Evolutionary conservation across 2,329 filamentous ascomycete genomes (phyloP).

Genomic region (Microsporum audouinii): DNA sequence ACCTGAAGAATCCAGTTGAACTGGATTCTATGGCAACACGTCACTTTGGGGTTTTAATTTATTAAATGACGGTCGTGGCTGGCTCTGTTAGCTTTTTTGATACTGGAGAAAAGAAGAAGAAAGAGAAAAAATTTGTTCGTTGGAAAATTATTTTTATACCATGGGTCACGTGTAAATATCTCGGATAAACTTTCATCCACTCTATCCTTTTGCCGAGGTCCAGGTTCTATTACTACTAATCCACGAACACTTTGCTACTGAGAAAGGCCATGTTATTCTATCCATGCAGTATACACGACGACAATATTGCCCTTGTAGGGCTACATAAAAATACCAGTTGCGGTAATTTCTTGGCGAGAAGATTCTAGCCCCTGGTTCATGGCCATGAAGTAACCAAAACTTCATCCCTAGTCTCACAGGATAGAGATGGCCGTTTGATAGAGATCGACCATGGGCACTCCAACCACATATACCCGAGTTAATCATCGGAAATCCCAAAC

Average conservation of each 20-base stretch:
- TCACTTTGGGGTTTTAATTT: conserved; percentile 43
- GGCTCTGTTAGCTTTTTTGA: conserved; percentile 44
- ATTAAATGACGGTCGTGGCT: conserved; percentile 57
- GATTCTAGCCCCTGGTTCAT: background rate
- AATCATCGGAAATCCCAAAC: conserved; percentile 2
- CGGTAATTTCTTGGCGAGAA: background rate
- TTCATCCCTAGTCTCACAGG: background rate
- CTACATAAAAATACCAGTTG: background rate
- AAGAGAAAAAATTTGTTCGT: conserved; percentile 13
- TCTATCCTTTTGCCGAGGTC: too few species aligned
- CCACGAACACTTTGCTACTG: background rate
- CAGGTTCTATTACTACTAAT: too few species aligned
- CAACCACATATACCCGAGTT: background rate
- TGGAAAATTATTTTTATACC: conserved; percentile 17
- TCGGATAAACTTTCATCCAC: background rate
- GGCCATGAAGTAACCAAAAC: background rate
- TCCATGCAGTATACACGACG: background rate
- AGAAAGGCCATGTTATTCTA: background rate
- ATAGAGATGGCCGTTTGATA: background rate
- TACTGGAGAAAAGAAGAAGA: conserved; percentile 37
- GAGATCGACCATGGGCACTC: background rate
- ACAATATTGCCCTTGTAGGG: background rate
- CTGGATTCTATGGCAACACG: conserved; percentile 53
- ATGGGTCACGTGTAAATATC: conserved; percentile 21
- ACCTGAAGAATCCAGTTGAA: conserved; percentile 42